These are phyloP conservation scores for Naumovozyma castellii DNA, from an alignment of 805 yeast genomes.

Conservation along the genomic window DNA sequence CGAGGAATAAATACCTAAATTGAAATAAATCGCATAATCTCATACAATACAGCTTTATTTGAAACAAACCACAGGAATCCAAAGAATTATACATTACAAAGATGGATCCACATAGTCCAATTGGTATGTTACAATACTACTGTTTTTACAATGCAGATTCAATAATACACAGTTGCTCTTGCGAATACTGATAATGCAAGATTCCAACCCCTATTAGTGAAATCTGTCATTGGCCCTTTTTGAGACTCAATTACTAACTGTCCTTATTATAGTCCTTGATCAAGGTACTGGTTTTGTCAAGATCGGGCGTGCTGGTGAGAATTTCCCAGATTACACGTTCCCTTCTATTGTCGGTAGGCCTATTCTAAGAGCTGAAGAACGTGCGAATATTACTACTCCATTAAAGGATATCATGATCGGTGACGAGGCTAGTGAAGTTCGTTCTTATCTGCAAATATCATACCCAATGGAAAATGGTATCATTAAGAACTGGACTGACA, in stretches of 20 bases:
- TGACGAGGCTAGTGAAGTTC: constrained; percentile 82
- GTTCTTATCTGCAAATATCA: constrained; percentile 84
- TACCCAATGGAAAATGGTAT: constrained; percentile 99
- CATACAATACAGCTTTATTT: too few species aligned
- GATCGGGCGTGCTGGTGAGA: constrained; percentile 92
- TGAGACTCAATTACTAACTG: not conserved
- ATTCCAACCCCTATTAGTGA: not conserved
- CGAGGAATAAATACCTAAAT: too few species aligned
- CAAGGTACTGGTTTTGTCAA: constrained; percentile 99
- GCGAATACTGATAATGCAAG: not conserved
- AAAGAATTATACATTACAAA: too few species aligned
- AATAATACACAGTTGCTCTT: too few species aligned
- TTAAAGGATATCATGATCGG: constrained; percentile 98
- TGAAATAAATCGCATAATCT: too few species aligned
- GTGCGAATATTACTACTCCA: constrained; percentile 50
- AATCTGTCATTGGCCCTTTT: not conserved
- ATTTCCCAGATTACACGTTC: constrained; percentile 93
- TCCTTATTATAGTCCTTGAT: constrained; percentile 56
- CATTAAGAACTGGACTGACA: constrained; percentile 95
- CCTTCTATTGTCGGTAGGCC: constrained; percentile 98
- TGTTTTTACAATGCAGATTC: too few species aligned
- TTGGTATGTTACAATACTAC: constrained; percentile 19
- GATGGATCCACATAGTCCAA: constrained; percentile 31
- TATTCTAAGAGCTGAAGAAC: constrained; percentile 91
- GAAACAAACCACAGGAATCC: too few species aligned